phyloP scores from a whole-genome alignment of 1,284 basidiomycete genomes.

The Malassezia vespertilionis region DNA sequence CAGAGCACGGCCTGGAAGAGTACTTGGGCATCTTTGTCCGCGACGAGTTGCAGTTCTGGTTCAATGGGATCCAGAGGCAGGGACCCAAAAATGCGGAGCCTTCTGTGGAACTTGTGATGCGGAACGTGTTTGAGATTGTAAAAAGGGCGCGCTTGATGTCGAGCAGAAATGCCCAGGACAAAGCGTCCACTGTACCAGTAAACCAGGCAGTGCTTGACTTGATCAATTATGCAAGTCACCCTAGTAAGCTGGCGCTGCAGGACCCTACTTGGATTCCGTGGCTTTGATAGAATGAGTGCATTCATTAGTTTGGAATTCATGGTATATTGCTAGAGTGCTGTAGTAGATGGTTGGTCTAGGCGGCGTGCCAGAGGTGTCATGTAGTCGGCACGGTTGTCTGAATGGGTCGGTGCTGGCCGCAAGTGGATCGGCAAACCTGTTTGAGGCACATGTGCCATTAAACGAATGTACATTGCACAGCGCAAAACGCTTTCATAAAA shows the following conservation, averaged over 20 bases:
- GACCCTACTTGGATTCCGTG: conserved; percentile 24
- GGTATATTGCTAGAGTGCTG: too few species aligned
- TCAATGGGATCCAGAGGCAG: conserved; percentile 34
- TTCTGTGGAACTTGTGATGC: conserved; percentile 59
- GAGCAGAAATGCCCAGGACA: conserved; percentile 70
- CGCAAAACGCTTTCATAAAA: too few species aligned
- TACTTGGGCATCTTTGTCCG: conserved; percentile 78
- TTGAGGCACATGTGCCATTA: too few species aligned
- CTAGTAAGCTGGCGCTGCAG: conserved; percentile 54
- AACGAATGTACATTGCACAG: too few species aligned
- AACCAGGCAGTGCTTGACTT: conserved; percentile 73
- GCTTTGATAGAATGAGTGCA: conserved; percentile 5
- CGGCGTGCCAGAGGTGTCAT: too few species aligned
- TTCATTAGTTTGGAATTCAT: not conserved
- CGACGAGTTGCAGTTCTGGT: conserved; percentile 77
- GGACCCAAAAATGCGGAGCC: conserved; percentile 29
- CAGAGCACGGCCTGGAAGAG: conserved; percentile 79
- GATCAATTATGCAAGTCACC: conserved; percentile 57
- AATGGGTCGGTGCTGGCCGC: not conserved
- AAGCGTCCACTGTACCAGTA: conserved; percentile 48
- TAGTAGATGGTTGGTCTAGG: too few species aligned
- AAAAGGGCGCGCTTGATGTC: conserved; percentile 73
- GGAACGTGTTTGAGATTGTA: conserved; percentile 69
- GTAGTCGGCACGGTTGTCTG: too few species aligned
- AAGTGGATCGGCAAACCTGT: not conserved